Conservation (phyloP, 1,139 yeast species). For the Saccharomyces hybrid region DNA sequence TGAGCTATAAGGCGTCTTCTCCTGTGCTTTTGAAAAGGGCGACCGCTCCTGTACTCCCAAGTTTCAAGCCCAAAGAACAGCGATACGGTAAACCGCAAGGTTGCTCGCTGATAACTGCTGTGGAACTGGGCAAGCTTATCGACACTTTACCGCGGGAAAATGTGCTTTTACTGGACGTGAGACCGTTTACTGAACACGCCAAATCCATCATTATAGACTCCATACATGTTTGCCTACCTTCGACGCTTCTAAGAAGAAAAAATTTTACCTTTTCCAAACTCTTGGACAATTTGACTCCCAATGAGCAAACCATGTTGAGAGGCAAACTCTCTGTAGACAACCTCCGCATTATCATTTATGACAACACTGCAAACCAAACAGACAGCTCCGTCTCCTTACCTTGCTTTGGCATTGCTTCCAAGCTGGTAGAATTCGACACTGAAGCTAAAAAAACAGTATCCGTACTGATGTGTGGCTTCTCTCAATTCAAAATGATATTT, state of each 20-base stretch:
- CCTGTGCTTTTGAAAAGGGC: background rate
- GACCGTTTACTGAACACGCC: conserved; percentile 61
- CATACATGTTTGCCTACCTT: conserved; percentile 65
- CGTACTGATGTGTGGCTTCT: conserved; percentile 34
- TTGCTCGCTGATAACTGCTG: conserved; percentile 16
- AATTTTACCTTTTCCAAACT: conserved; percentile 50
- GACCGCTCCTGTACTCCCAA: conserved; percentile 6
- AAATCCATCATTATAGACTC: conserved; percentile 48
- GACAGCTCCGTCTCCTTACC: conserved; percentile 34
- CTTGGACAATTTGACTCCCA: conserved; percentile 28
- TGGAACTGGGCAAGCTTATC: conserved; percentile 17
- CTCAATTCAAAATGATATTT: conserved; percentile 25
- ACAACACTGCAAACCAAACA: conserved; percentile 28
- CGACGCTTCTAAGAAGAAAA: conserved; percentile 64
- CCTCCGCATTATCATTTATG: conserved; percentile 30
- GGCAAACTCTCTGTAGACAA: conserved; percentile 12
- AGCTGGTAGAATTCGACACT: conserved; percentile 33
- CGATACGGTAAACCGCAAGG: conserved; percentile 20
- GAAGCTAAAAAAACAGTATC: conserved; percentile 27
- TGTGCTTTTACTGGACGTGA: conserved; percentile 49
- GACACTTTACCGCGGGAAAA: background rate
- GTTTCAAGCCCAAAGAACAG: conserved; percentile 20
- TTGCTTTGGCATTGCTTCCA: conserved; percentile 41
- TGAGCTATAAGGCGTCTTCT: background rate
- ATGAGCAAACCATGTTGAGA: conserved; percentile 32